Base-by-base conservation (phyloP, 352 stramenopile species). In the Phytophthora pseudosyringae region DNA sequence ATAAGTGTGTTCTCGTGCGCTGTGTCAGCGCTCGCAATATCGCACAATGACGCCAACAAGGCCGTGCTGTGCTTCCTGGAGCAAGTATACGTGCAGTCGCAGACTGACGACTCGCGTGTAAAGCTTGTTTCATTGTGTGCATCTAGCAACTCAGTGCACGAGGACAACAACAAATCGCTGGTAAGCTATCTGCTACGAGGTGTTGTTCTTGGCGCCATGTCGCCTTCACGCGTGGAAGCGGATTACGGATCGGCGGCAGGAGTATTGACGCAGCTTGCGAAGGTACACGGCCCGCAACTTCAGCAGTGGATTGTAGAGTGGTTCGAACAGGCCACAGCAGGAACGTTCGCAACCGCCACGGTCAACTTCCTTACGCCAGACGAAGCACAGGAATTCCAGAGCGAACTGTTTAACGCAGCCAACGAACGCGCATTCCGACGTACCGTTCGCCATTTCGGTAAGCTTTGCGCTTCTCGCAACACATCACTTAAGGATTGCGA, bases 41-140 rank as follows among this genome's bases (percentile, higher is more conserved):
- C 95, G 13, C 96, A 99, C 77, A 91, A 95, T 35, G 95, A 98
- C 64, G 94, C 95, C 3, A 98, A 98, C 65, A 97, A 97, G 60
- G 94, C 88, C 12, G 95, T 94, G 31, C 61, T 99, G 28, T 97
- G 88, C 60, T 99, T 98, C 73, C 47, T 99, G 15, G 91, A 99
- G 55, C 60, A 79, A 66, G 57, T 75, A 5, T 75, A 77, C 26
- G 49, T 46, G 35, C 59, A 77, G 31, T 67, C 69, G 13, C 49
- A 60, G 32, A 38, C 62, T 16, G 39, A 69, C 10, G 21, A 60
- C 25, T 47, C 51, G n/a, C 40, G 45, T 12, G 53, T 69, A 11
- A 69, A 69, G 11, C 59, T 79, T 7, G 56, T 50, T 35, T 60
- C 57, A 31, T 57, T 75, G 35, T 78, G 70, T 59, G 39, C 43